These are phyloP conservation scores for Fusarium sp. DNA, from an alignment of 2,329 filamentous ascomycete species.

Conservation along the genomic window DNA sequence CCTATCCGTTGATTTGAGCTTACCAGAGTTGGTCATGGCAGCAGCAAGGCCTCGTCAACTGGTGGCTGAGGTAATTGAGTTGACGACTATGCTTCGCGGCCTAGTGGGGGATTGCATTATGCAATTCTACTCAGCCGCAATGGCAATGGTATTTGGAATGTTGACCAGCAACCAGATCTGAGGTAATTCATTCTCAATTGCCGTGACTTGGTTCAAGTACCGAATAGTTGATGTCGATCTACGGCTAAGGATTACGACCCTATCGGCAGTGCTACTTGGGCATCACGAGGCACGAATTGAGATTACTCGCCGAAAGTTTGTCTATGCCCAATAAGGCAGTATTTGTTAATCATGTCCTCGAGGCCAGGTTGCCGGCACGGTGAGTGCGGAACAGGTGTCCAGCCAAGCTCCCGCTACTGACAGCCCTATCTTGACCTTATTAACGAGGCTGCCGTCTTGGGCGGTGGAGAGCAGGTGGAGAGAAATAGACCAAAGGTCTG, in stretches of 20 bases:
- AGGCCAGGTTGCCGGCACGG: background rate
- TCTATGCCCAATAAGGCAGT: background rate
- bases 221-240: background rate
- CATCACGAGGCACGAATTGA: conserved; percentile 11
- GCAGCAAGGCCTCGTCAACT: background rate
- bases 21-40: background rate
- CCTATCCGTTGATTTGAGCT: conserved; percentile 2
- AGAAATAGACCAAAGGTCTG: conserved; percentile 20
- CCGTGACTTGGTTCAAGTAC: background rate
- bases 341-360: conserved; percentile 13
- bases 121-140: background rate
- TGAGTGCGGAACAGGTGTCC: conserved; percentile 20
- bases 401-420: conserved; percentile 24
- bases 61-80: conserved; percentile 21
- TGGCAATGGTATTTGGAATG: conserved; percentile 8
- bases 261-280: background rate
- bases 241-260: conserved; percentile 6
- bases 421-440: conserved; percentile 4
- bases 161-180: background rate
- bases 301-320: conserved; percentile 8
- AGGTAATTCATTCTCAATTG: too few relatives aligned
- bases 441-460: background rate
- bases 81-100: background rate
- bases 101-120: conserved; percentile 2
- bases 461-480: conserved; percentile 5